Evolutionary conservation across 306 rosid species (phyloP), one percentile per base, ranked within the genome.

Genomic region (Adenanthera pavonina): DNA sequence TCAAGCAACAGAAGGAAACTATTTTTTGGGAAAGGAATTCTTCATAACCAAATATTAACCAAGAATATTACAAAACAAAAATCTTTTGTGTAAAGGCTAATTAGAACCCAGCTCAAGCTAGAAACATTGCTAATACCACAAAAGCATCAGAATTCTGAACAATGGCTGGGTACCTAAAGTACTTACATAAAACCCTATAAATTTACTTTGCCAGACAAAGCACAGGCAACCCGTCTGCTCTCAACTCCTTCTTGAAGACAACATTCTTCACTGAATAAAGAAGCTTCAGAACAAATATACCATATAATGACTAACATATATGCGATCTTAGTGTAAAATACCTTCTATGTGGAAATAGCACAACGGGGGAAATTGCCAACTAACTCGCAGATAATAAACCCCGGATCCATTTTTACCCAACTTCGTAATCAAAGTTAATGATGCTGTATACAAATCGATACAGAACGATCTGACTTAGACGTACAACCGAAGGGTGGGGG

Each of bases 321-420:
- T 53, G 35, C 82, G 53, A 68, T 62, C 72, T 46, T 15, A 35
- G 48, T 62, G 16, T 34, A 33, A 80, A 83, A 83, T 72, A 7
- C 40, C 53, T 40, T 66, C 33, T 3, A 49, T 43, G 51, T 46
- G 41, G 68, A 67, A 83, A 79, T 1, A n/a, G 47, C 36, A 69
- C 4, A 49, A 33, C 54, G 59, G 73, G 16, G 51, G 48, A 53
- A 79, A 80, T 71, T 85, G 40, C 64, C 78, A 72, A 82, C 66
- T 72, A 74, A 75, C 70, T 66, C 74, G 15, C 60, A 20, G 48
- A 80, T 36, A 79, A 75, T 35, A 44, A 60, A 83, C 64, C 83
- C 80, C 87, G 79, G 90, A 88, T 88, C 94, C 89, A 88, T 75
- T 76, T 73, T 30, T 34, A 67, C 36, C 43, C 44, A 72, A 46